phyloP scores from a whole-genome alignment of 2,329 filamentous ascomycete species.

The Plenodomus lindquistii region DNA sequence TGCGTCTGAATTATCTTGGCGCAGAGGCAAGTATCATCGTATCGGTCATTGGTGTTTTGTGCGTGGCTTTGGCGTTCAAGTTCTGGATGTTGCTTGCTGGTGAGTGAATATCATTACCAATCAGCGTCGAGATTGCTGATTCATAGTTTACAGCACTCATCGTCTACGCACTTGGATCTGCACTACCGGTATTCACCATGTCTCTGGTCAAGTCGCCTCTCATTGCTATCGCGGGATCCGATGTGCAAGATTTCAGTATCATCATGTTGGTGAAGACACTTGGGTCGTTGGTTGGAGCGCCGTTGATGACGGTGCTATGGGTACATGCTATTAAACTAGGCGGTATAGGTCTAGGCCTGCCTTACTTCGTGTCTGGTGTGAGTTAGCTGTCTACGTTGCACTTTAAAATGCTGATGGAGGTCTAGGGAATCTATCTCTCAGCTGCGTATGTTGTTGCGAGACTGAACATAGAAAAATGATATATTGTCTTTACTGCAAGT shows the following conservation, averaged over 20 bases:
- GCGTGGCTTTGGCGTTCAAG: constrained; percentile 34
- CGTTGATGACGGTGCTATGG: constrained; percentile 43
- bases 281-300: constrained; percentile 41
- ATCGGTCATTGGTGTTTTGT: constrained; percentile 40
- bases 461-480: background rate
- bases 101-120: constrained; percentile 12
- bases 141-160: constrained; percentile 29
- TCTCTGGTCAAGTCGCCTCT: constrained; percentile 42
- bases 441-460: background rate
- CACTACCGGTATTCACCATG: constrained; percentile 45
- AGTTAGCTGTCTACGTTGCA: constrained; percentile 11
- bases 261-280: constrained; percentile 44
- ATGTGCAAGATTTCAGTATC: constrained; percentile 43
- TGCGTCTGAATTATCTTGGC: constrained; percentile 36
- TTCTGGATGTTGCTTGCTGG: constrained; percentile 40
- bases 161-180: constrained; percentile 44
- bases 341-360: constrained; percentile 37
- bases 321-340: constrained; percentile 40
- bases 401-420: background rate
- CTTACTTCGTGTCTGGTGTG: constrained; percentile 42
- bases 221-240: constrained; percentile 30
- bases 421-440: background rate
- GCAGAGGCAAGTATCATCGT: constrained; percentile 37
- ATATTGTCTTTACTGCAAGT: background rate
- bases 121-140: constrained; percentile 1